These are phyloP conservation scores for Gardenia jasminoides DNA, from an alignment of 257 asterid genomes.

Conservation along the genomic window DNA sequence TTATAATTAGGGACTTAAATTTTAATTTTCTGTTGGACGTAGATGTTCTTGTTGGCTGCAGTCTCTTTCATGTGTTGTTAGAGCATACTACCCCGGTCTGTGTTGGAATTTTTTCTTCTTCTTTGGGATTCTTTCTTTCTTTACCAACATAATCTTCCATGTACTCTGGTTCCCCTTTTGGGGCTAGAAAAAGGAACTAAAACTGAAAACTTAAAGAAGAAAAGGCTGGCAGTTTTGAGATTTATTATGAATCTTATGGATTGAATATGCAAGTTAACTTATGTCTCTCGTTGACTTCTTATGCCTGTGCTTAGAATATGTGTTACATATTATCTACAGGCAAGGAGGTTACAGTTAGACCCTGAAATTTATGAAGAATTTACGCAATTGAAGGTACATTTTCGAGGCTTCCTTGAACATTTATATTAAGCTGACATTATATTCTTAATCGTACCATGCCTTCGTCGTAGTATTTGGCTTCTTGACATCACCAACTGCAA, in stretches of 20 bases:
- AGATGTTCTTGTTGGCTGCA: background rate
- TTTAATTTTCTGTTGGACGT: too few species aligned
- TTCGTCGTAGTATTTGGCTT: conserved; percentile 12
- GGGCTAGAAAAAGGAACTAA: background rate
- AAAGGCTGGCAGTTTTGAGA: background rate
- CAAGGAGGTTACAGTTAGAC: conserved; percentile 76
- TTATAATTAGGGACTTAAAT: too few species aligned
- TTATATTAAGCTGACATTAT: too few species aligned
- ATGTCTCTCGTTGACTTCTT: background rate
- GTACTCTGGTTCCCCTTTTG: too few species aligned
- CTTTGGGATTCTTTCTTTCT: too few species aligned
- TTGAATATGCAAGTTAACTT: too few species aligned
- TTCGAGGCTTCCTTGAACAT: background rate
- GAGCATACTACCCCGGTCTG: too few species aligned
- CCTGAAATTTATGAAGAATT: conserved; percentile 98
- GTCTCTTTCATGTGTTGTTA: background rate
- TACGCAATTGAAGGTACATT: conserved; percentile 73
- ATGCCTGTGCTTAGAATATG: background rate
- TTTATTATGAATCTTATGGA: background rate
- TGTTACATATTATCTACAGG: conserved; percentile 46
- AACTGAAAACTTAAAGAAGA: background rate
- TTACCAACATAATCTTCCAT: too few species aligned
- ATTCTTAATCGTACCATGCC: too few species aligned
- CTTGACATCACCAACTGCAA: conserved; percentile 10
- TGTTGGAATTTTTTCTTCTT: too few species aligned